phyloP scores from a whole-genome alignment of 805 yeast species.

The Blastobotrys muscicola region DNA sequence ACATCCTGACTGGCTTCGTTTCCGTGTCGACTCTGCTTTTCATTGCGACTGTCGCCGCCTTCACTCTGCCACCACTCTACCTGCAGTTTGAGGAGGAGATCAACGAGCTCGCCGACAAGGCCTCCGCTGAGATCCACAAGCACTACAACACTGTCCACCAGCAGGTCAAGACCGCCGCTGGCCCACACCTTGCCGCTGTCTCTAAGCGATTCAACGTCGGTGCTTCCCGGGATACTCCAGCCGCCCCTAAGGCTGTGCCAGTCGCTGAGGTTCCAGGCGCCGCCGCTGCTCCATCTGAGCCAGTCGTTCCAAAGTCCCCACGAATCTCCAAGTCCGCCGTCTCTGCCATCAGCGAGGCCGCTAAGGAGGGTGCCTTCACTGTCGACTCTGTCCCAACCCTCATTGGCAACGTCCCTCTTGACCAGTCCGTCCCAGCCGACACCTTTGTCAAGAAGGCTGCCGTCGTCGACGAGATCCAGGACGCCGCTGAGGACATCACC shows the following conservation, averaged over 20 bases:
- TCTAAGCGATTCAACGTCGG: conserved; percentile 17
- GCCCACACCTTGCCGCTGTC: conserved; percentile 28
- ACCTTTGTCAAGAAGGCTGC: not conserved
- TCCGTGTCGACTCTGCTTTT: conserved; percentile 61
- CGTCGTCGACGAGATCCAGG: not conserved
- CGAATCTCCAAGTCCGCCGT: conserved; percentile 7
- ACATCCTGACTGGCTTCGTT: conserved; percentile 66
- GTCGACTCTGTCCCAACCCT: conserved; percentile 26
- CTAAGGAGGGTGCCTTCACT: conserved; percentile 13
- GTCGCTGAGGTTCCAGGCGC: conserved; percentile 17
- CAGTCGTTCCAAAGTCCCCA: conserved; percentile 6
- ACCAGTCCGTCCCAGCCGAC: conserved; percentile 8
- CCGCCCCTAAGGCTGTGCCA: conserved; percentile 14
- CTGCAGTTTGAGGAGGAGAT: conserved; percentile 66
- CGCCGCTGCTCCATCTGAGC: conserved; percentile 11
- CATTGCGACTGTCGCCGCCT: conserved; percentile 48
- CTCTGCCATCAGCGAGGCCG: conserved; percentile 4
- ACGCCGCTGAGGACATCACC: not conserved
- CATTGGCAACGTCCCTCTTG: conserved; percentile 24
- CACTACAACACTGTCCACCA: conserved; percentile 17
- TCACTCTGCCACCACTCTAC: conserved; percentile 71
- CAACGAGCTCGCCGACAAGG: conserved; percentile 36
- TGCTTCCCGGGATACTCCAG: conserved; percentile 24
- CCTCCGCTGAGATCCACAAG: conserved; percentile 18
- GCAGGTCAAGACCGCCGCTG: conserved; percentile 24